Conservation (phyloP, 129 eudicot species). For the Daucus carota region DH1_v3.0 NC_030386.2:7706001-7706500, state of each 20-base stretch:
- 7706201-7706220: no score
- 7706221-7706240: no score
- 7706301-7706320: no score
- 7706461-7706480: slow-evolving; percentile 51
- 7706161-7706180: neutral
- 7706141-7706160: neutral
- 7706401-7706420: neutral
- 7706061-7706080: no score
- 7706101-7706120: neutral
- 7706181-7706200: no score
- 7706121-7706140: neutral
- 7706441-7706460: slow-evolving; percentile 8
- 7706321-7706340: no score
- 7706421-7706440: slow-evolving; percentile 6
- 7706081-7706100: neutral
- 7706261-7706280: no score
- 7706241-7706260: no score
- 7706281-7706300: no score
- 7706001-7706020: neutral
- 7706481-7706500: slow-evolving; percentile 83
- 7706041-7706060: neutral
- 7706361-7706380: no score
- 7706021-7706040: neutral
- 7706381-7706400: no score
- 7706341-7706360: no score